Evolutionary conservation across 2,329 filamentous ascomycete species (phyloP).

Genomic region (Hymenoscyphus albidus): DNA sequence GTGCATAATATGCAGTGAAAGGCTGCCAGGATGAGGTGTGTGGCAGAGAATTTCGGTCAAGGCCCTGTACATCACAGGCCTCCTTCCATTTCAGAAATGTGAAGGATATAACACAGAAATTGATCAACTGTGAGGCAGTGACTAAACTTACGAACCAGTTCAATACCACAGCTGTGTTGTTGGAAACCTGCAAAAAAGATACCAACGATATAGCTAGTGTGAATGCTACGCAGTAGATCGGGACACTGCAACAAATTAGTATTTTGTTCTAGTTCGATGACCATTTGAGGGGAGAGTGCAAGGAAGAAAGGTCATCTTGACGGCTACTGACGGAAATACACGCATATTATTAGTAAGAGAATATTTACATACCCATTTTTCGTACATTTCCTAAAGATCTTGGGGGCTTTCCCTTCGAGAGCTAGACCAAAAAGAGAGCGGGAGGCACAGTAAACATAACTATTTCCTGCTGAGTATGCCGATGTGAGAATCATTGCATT

Average conservation of each 20-base stretch:
- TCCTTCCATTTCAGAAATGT: slow-evolving; percentile 57
- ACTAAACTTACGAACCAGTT: slow-evolving; percentile 59
- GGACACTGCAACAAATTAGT: slow-evolving; percentile 40
- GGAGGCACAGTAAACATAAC: slow-evolving; percentile 46
- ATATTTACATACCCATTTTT: slow-evolving; percentile 32
- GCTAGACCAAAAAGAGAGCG: slow-evolving; percentile 52
- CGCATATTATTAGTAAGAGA: too few relatives aligned
- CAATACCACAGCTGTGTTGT: slow-evolving; percentile 53
- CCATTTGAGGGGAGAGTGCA: too few relatives aligned
- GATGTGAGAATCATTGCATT: slow-evolving; percentile 55
- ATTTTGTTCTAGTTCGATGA: too few relatives aligned
- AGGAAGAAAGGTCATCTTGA: too few relatives aligned
- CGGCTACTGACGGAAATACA: too few relatives aligned
- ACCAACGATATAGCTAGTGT: slow-evolving; percentile 56
- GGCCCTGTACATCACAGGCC: slow-evolving; percentile 43
- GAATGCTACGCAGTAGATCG: slow-evolving; percentile 55
- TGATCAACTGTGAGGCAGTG: slow-evolving; percentile 50
- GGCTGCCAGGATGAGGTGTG: slow-evolving; percentile 54
- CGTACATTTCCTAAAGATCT: slow-evolving; percentile 46
- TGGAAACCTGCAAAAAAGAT: slow-evolving; percentile 58
- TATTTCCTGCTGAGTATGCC: slow-evolving; percentile 53
- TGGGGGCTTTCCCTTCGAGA: slow-evolving; percentile 45
- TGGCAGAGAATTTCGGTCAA: slow-evolving; percentile 42
- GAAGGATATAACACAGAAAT: slow-evolving; percentile 50
- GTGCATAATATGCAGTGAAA: slow-evolving; percentile 51